Evolutionary conservation across 1,284 basidiomycete genomes (phyloP).

Genomic region (Ganoderma multipileum): DNA sequence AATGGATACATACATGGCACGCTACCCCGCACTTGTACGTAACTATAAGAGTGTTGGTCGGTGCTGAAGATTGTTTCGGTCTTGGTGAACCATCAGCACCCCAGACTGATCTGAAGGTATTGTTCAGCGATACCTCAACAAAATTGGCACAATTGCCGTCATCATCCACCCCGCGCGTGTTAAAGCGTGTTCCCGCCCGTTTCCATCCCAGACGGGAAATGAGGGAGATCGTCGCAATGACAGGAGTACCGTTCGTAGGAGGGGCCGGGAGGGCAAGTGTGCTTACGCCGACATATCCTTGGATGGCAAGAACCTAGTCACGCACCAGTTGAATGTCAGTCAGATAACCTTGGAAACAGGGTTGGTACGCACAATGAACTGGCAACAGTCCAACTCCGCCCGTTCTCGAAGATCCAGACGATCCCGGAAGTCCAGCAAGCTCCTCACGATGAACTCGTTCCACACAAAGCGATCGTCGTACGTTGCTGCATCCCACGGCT

Average conservation of each 20-base stretch:
- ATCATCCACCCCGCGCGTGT: constrained; percentile 97
- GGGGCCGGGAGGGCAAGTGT: constrained; percentile 76
- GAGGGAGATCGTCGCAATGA: constrained; percentile 75
- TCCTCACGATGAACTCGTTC: constrained; percentile 86
- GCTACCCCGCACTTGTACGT: constrained; percentile 92
- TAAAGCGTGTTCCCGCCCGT: constrained; percentile 96
- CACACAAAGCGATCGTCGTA: constrained; percentile 89
- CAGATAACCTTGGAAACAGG: background rate
- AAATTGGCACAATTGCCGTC: constrained; percentile 98
- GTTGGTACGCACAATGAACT: constrained; percentile 73
- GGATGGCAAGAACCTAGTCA: constrained; percentile 83
- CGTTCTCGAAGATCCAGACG: constrained; percentile 74
- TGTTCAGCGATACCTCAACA: constrained; percentile 72
- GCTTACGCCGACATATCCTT: constrained; percentile 87
- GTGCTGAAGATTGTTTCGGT: constrained; percentile 92
- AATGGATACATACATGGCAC: constrained; percentile 77
- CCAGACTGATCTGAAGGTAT: background rate
- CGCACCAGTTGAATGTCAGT: constrained; percentile 7
- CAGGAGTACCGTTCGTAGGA: constrained; percentile 71
- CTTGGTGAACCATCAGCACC: constrained; percentile 48
- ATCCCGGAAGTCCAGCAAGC: constrained; percentile 83
- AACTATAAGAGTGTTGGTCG: constrained; percentile 86
- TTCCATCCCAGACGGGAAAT: constrained; percentile 94
- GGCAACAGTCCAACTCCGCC: constrained; percentile 75
- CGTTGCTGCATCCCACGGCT: constrained; percentile 59